Base-by-base conservation (phyloP, 129 eudicot species). In the Helianthus tuberosus region DNA sequence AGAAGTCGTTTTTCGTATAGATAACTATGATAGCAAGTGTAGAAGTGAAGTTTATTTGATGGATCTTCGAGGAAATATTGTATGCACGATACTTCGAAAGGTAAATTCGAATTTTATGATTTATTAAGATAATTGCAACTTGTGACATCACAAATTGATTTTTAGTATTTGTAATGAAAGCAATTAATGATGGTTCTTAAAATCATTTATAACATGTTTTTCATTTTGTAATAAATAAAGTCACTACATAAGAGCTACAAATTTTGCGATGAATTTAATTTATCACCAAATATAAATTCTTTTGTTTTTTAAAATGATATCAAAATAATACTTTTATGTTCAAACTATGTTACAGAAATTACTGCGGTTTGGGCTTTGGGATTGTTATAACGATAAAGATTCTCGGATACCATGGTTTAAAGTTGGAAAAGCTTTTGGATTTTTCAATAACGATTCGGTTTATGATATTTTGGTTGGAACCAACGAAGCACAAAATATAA, bases 31-130 rank as follows among this genome's bases (percentile, higher is more conserved):
- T 64, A 41, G 52, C 74, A 87, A 77, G 74, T 63, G 72, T 47
- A 73, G 86, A 60, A 83, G 71, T 13, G 84, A 85, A 54, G 96
- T 90, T 75, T 82, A 75, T 62, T 89, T 90, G 74, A 90, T 90
- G 96, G 93, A 90, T 80, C 85, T 85, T 69, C 72, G 78, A 3
- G 96, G 96, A 43, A 79, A 83, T 5, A 86, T 87, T 12, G 72
- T 90, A 1, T 85, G 84, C 64, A 85, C 93, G 2, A 79, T 87
- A 16, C 75, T 77, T 16, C 50, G 85, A 71, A 85, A 84, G 87
- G 91, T 85, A 90, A 0, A 14, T 25, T 47, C 5, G 15, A 3
- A 46, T 35, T 39, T 60, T 32, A 60, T 27, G 43, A 60, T 29
- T 43, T 11, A 6, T 29, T 1, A 49, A 39, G 63, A 20, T 57